These are phyloP conservation scores for Cutaneotrichosporon sp. DNA, from an alignment of 1,284 basidiomycete species.

Conservation along the genomic window DNA sequence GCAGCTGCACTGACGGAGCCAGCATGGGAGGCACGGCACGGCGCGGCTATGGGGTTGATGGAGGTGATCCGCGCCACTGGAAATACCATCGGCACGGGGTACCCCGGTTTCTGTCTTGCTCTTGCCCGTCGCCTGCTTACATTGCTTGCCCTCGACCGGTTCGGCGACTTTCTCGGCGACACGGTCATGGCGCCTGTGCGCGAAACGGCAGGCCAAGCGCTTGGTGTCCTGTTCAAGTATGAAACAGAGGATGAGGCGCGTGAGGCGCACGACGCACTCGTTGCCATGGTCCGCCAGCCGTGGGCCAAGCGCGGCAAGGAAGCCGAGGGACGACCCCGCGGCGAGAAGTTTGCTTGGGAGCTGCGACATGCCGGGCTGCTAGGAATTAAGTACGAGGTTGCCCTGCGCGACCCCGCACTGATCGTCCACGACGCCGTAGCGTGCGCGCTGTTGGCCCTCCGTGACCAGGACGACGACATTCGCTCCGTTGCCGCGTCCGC, in stretches of 20 bases:
- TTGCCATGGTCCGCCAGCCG: slow-evolving; percentile 90
- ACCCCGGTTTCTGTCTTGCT: slow-evolving; percentile 52
- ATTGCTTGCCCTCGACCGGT: slow-evolving; percentile 91
- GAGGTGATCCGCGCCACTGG: slow-evolving; percentile 86
- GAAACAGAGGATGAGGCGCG: slow-evolving; percentile 72
- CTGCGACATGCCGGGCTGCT: slow-evolving; percentile 93
- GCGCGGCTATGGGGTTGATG: slow-evolving; percentile 83
- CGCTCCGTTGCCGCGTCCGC: slow-evolving; percentile 92
- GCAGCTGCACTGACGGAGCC: slow-evolving; percentile 78
- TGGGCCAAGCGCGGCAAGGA: slow-evolving; percentile 51
- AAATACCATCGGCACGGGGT: slow-evolving; percentile 70
- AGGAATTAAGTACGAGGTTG: slow-evolving; percentile 96
- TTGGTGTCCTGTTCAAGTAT: slow-evolving; percentile 81
- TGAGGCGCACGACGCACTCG: slow-evolving; percentile 74
- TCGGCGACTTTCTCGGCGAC: slow-evolving; percentile 96
- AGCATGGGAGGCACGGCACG: slow-evolving; percentile 91
- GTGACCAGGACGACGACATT: slow-evolving; percentile 93
- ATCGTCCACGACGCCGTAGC: slow-evolving; percentile 71
- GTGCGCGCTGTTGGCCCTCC: slow-evolving; percentile 81
- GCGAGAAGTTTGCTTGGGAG: slow-evolving; percentile 78
- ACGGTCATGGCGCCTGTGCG: slow-evolving; percentile 94
- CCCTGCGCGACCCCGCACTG: slow-evolving; percentile 56
- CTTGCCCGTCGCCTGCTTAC: slow-evolving; percentile 80
- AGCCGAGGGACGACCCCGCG: slow-evolving; percentile 45
- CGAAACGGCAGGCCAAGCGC: slow-evolving; percentile 90